Evolutionary conservation across 495 filamentous ascomycete species (phyloP).

Genomic region (Pseudoneurospora amorphoporcata): DNA sequence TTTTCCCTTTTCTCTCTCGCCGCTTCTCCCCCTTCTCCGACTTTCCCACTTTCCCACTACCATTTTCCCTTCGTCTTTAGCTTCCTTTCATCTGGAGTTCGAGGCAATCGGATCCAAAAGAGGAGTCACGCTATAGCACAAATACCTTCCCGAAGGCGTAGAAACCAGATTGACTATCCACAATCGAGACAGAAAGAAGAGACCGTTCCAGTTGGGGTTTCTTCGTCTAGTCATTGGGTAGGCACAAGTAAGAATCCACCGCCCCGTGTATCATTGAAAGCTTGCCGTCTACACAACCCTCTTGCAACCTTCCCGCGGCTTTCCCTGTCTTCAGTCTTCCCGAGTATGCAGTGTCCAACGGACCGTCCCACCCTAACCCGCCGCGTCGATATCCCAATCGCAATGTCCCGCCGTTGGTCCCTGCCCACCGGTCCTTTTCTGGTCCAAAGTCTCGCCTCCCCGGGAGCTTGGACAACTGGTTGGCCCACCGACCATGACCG

Average conservation of each 20-base stretch:
- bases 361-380: neutral
- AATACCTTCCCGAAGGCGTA: neutral
- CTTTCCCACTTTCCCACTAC: neutral
- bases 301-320: neutral
- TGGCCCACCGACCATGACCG: neutral
- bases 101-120: neutral
- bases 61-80: neutral
- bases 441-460: neutral
- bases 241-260: neutral
- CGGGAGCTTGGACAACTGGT: neutral
- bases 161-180: constrained; percentile 1
- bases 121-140: neutral
- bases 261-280: neutral
- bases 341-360: neutral
- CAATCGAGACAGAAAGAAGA: neutral
- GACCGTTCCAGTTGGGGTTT: neutral
- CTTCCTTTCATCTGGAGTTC: constrained; percentile 3
- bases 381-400: neutral
- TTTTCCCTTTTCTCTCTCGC: neutral
- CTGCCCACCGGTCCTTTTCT: neutral
- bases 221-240: neutral
- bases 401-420: neutral
- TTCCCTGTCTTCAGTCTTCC: neutral
- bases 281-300: neutral
- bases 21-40: neutral